These are phyloP conservation scores for Hygrophorus russula DNA, from an alignment of 768 basidiomycete genomes.

Conservation along the genomic window DNA sequence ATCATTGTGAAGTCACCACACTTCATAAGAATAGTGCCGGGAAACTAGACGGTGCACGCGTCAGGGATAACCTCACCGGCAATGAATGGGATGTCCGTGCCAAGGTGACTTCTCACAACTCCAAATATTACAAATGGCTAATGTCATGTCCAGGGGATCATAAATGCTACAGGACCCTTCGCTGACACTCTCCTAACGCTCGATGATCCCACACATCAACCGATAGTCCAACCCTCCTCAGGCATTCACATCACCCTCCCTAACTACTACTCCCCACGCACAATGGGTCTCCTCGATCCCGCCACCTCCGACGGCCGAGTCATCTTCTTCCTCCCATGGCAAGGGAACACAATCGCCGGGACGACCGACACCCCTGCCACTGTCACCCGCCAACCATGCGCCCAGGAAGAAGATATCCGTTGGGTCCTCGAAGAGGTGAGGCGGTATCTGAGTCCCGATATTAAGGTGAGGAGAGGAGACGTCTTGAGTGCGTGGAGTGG, in stretches of 20 bases:
- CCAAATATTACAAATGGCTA: neutral
- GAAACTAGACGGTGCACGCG: slow-evolving; percentile 60
- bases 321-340: slow-evolving; percentile 99
- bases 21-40: slow-evolving; percentile 60
- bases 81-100: slow-evolving; percentile 74
- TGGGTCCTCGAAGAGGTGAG: slow-evolving; percentile 95
- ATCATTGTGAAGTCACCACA: slow-evolving; percentile 79
- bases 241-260: slow-evolving; percentile 96
- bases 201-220: slow-evolving; percentile 64
- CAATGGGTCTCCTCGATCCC: slow-evolving; percentile 93
- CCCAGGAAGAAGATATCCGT: slow-evolving; percentile 87
- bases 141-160: slow-evolving; percentile 49
- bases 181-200: slow-evolving; percentile 75
- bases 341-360: slow-evolving; percentile 94
- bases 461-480: slow-evolving; percentile 89
- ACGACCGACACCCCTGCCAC: slow-evolving; percentile 82
- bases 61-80: slow-evolving; percentile 77
- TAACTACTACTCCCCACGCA: slow-evolving; percentile 90
- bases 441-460: slow-evolving; percentile 81
- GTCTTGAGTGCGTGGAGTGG: slow-evolving; percentile 95
- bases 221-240: slow-evolving; percentile 87
- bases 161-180: slow-evolving; percentile 98
- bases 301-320: slow-evolving; percentile 93
- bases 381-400: slow-evolving; percentile 65
- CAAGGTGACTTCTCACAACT: slow-evolving; percentile 34